Evolutionary conservation across 352 stramenopile species (phyloP).

Genomic region (Phytopythium kandeliae): DNA sequence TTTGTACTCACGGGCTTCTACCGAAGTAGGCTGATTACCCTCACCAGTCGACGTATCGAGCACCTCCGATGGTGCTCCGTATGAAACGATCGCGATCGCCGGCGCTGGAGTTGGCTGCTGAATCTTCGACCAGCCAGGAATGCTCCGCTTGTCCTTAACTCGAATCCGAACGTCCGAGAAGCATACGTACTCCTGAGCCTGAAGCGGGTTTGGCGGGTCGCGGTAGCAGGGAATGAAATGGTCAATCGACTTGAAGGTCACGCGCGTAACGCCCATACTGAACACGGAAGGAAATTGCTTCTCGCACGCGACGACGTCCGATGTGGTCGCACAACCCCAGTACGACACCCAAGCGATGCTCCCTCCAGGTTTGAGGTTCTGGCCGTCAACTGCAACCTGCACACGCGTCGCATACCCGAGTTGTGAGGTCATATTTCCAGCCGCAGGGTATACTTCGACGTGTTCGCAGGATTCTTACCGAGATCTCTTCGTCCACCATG

Average conservation of each 20-base stretch:
- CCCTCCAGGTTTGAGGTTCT: slow-evolving; percentile 70
- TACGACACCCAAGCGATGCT: slow-evolving; percentile 75
- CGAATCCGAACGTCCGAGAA: slow-evolving; percentile 65
- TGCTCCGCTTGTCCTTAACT: slow-evolving; percentile 75
- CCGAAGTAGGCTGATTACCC: neutral
- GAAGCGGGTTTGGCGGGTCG: slow-evolving; percentile 66
- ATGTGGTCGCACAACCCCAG: slow-evolving; percentile 67
- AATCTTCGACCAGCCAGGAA: slow-evolving; percentile 64
- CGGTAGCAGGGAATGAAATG: slow-evolving; percentile 87
- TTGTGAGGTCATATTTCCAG: neutral
- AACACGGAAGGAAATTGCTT: slow-evolving; percentile 70
- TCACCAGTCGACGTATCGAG: neutral
- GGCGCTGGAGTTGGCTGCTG: neutral
- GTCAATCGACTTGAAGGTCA: slow-evolving; percentile 68
- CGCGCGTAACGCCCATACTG: slow-evolving; percentile 50
- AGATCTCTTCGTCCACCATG: slow-evolving; percentile 66
- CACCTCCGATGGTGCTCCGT: neutral
- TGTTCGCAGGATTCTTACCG: slow-evolving; percentile 16
- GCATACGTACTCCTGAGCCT: slow-evolving; percentile 62
- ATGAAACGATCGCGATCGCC: neutral
- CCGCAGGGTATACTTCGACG: neutral
- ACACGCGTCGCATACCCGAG: neutral
- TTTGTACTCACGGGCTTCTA: neutral
- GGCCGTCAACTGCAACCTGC: slow-evolving; percentile 52
- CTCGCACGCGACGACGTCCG: slow-evolving; percentile 51